These are phyloP conservation scores for Tolypocladium inflatum DNA, from an alignment of 2,329 filamentous ascomycete species.

Conservation along the genomic window DNA sequence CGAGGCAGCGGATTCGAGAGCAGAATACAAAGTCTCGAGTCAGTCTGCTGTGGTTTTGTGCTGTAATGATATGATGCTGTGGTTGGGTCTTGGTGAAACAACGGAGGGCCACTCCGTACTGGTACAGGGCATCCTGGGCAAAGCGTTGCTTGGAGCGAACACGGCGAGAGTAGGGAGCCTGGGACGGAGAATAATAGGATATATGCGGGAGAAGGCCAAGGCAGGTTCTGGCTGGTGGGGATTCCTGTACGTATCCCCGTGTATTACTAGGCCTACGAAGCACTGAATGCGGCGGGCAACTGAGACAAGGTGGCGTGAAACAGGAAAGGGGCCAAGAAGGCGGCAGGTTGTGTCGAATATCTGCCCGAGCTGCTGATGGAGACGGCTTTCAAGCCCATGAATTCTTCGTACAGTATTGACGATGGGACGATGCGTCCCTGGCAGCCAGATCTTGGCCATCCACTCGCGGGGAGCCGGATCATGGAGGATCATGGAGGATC, in stretches of 20 bases:
- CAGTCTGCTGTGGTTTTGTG: not conserved
- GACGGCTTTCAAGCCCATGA: not conserved
- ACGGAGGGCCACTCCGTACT: too few species aligned
- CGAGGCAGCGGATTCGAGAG: not conserved
- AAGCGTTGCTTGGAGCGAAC: too few species aligned
- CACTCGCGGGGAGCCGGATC: not conserved
- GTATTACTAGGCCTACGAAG: too few species aligned
- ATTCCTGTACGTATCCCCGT: too few species aligned
- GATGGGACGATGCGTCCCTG: not conserved
- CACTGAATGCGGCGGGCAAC: too few species aligned
- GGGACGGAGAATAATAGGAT: too few species aligned
- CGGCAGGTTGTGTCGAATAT: not conserved
- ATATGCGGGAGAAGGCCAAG: too few species aligned
- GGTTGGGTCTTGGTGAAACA: not conserved
- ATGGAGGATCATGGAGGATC: not conserved
- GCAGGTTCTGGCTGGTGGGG: too few species aligned
- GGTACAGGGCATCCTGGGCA: too few species aligned
- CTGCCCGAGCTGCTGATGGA: not conserved
- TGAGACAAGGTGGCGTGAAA: not conserved
- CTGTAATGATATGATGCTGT: not conserved
- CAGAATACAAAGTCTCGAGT: not conserved
- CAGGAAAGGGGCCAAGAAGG: not conserved
- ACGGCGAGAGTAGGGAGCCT: too few species aligned
- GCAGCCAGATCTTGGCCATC: not conserved
- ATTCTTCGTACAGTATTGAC: not conserved